Conservation (phyloP, 768 basidiomycete genomes). For the Podaxis sp. region DNA sequence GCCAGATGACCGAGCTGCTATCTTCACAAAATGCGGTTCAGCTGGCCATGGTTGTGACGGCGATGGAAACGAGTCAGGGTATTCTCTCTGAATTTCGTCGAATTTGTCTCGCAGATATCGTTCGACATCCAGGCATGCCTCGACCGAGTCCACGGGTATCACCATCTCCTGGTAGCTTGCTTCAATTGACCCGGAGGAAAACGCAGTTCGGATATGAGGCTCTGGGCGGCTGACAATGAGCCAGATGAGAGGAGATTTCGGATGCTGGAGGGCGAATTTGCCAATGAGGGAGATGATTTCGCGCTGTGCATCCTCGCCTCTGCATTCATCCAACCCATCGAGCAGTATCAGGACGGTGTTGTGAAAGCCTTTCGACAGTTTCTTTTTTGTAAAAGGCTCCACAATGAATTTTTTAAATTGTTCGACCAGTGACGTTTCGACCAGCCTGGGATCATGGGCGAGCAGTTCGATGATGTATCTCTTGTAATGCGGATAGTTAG, state of each 20-base stretch:
- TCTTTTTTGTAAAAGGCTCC: slow-evolving; percentile 9
- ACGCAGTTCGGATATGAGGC: slow-evolving; percentile 16
- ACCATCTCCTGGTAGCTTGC: background rate
- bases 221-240: slow-evolving; percentile 28
- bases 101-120: slow-evolving; percentile 17
- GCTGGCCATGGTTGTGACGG: slow-evolving; percentile 21
- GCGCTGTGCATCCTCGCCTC: slow-evolving; percentile 10
- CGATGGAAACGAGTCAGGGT: background rate
- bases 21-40: slow-evolving; percentile 1
- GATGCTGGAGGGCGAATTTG: background rate
- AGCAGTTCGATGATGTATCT: slow-evolving; percentile 11
- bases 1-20: slow-evolving; percentile 21
- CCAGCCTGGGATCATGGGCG: slow-evolving; percentile 3
- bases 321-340: slow-evolving; percentile 29
- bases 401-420: slow-evolving; percentile 19
- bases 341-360: slow-evolving; percentile 10
- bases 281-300: slow-evolving; percentile 17
- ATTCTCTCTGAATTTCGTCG: slow-evolving; percentile 3
- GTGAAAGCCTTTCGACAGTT: background rate
- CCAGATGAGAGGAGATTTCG: slow-evolving; percentile 19
- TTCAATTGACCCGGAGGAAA: background rate
- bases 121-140: slow-evolving; percentile 19
- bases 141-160: slow-evolving; percentile 9
- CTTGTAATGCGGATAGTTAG: background rate
- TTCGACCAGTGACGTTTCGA: slow-evolving; percentile 4